Evolutionary conservation across 2,329 filamentous ascomycete genomes (phyloP).

Genomic region (Chrysoporthe deuterocubensis): DNA sequence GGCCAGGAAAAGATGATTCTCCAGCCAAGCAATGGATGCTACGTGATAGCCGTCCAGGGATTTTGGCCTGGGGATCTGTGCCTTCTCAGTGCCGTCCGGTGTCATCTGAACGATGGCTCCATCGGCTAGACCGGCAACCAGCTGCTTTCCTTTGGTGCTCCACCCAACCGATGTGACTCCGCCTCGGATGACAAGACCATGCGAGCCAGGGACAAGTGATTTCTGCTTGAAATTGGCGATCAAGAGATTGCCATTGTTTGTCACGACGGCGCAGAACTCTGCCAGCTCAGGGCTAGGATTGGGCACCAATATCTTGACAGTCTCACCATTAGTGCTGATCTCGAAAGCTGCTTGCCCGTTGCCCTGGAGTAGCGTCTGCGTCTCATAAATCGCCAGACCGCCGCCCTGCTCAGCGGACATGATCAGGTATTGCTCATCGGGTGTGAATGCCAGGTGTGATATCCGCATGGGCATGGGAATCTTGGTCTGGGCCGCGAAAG

Average conservation of each 20-base stretch:
- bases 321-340: constrained; percentile 74
- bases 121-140: constrained; percentile 83
- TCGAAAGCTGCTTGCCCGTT: constrained; percentile 73
- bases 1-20: constrained; percentile 82
- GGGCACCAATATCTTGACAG: constrained; percentile 74
- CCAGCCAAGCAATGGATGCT: constrained; percentile 83
- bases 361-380: constrained; percentile 68
- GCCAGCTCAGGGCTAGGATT: constrained; percentile 78
- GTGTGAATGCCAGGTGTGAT: constrained; percentile 87
- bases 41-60: constrained; percentile 71
- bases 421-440: constrained; percentile 84
- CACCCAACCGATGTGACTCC: constrained; percentile 85
- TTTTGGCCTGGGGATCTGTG: constrained; percentile 77
- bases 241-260: constrained; percentile 77
- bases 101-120: constrained; percentile 84
- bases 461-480: constrained; percentile 75
- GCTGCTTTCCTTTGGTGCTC: constrained; percentile 92
- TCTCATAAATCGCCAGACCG: constrained; percentile 82
- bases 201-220: constrained; percentile 58
- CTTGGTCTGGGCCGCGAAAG: constrained; percentile 74
- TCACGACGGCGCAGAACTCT: constrained; percentile 80
- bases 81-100: constrained; percentile 77
- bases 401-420: constrained; percentile 81
- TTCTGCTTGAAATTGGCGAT: constrained; percentile 79
- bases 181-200: constrained; percentile 68